Base-by-base conservation (phyloP, 441 rosid genomes). In the Gossypium trilobum region DNA sequence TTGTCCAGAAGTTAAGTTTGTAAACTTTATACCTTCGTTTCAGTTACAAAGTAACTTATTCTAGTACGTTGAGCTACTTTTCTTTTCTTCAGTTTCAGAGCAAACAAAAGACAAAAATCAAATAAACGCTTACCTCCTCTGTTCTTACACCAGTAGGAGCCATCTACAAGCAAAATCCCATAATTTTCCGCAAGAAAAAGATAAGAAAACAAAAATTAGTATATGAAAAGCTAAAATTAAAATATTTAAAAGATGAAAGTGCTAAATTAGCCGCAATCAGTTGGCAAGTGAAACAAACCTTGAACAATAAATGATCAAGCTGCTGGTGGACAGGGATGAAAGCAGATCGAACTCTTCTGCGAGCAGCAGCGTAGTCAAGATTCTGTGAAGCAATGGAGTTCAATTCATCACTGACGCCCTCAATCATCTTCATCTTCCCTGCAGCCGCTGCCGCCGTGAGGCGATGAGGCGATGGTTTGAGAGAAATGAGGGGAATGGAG, bases 291-390 rank as follows among this genome's bases (percentile, higher is more conserved):
- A 55, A 67, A 66, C 77, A 11, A n/a, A 91, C 97, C 95, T 89
- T 90, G 79, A 91, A 89, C 72, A 93, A 77, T 69, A 89, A 87
- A 76, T 93, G 98, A 82, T 91, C 97, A 60, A 93, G 93, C 78
- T 84, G 86, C 73, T 58, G 88, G 57, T 89, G 95, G 50, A 82
- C 81, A 61, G 86, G 81, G 62, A 20, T 5, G 67, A 93, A 93
- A 75, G 98, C 96, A 7, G 90, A 86, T 39, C 96, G 96, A 25
- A 85, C 89, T 61, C 67, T 72, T 57, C 98, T 79, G 58, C 98
- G 84, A 70, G 90, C 87, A 4, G 88, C 85, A 56, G 95, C 96
- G 69, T 86, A 82, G 77, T 90, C 97, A 77, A 91, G 82, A 71
- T 81, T 86, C 85, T 79, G 89, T 0, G 85, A 86, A 17, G 95